A percentile compares a stretch with the other conserved stretches of the same genome.
phyloP scores from a whole-genome alignment of 2,329 filamentous ascomycete genomes.

The Cordyceps militaris region DNA sequence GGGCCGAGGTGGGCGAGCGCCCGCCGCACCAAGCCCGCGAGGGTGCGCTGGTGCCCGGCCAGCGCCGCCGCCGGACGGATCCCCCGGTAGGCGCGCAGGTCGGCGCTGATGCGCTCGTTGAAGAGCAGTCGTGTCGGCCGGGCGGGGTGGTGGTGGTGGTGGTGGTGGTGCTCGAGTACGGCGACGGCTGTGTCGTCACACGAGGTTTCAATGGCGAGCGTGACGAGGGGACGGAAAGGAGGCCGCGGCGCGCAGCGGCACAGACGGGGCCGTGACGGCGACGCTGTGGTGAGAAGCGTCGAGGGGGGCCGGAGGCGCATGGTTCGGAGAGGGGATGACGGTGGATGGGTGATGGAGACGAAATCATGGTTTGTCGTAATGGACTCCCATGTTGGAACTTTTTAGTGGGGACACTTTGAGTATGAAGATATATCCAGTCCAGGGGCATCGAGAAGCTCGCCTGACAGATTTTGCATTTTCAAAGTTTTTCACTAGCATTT shows the following conservation, averaged over 20 bases:
- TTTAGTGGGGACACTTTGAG: slow-evolving; percentile 2
- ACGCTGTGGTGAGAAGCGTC: neutral
- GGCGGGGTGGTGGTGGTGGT: slow-evolving; percentile 13
- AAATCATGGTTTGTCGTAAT: neutral
- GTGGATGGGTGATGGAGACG: neutral
- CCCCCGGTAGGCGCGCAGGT: slow-evolving; percentile 67
- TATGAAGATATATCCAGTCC: too few species aligned
- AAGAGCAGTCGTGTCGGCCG: slow-evolving; percentile 57
- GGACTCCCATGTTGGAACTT: neutral
- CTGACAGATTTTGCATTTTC: too few species aligned
- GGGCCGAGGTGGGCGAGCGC: slow-evolving; percentile 51
- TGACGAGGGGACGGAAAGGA: slow-evolving; percentile 34
- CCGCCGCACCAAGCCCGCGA: slow-evolving; percentile 60
- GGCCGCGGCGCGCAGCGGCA: neutral
- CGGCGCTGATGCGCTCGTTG: slow-evolving; percentile 73
- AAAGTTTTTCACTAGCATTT: too few species aligned
- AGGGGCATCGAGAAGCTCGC: too few species aligned
- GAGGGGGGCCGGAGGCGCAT: neutral
- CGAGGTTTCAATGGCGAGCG: slow-evolving; percentile 73
- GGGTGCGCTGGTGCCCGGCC: slow-evolving; percentile 63
- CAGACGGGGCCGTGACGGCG: too few species aligned
- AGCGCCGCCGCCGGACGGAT: slow-evolving; percentile 74
- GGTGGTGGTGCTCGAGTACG: slow-evolving; percentile 53
- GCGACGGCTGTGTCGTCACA: slow-evolving; percentile 94
- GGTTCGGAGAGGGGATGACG: neutral